These are phyloP conservation scores for Arabis alpina DNA, from an alignment of 345 rosid genomes.

Conservation along the genomic window DNA sequence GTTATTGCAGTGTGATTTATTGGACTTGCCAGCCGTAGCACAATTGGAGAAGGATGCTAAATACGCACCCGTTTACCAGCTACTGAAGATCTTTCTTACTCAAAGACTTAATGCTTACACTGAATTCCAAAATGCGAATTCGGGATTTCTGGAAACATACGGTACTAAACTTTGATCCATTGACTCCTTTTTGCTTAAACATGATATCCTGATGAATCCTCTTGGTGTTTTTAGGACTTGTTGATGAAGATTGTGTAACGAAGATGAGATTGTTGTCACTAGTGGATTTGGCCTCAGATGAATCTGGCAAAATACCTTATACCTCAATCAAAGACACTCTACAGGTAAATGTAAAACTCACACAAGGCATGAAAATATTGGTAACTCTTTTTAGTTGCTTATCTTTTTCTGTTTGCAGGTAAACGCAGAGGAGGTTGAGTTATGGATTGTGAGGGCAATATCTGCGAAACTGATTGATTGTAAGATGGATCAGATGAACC, in stretches of 20 bases:
- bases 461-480: conserved; percentile 77
- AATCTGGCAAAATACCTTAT: conserved; percentile 80
- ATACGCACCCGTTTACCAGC: conserved; percentile 73
- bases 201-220: neutral
- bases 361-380: neutral
- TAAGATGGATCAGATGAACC: conserved; percentile 97
- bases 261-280: conserved; percentile 94
- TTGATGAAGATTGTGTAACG: conserved; percentile 84
- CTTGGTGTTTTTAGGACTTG: conserved; percentile 59
- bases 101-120: conserved; percentile 76
- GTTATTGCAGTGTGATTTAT: conserved; percentile 79
- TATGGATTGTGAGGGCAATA: conserved; percentile 92
- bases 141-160: conserved; percentile 66
- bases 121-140: conserved; percentile 78
- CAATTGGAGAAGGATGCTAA: conserved; percentile 86
- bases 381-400: conserved; percentile 9
- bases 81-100: conserved; percentile 80
- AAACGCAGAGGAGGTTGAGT: conserved; percentile 76
- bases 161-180: conserved; percentile 47
- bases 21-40: conserved; percentile 85
- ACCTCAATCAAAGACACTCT: conserved; percentile 71
- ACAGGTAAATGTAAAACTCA: conserved; percentile 62
- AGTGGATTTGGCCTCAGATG: conserved; percentile 79
- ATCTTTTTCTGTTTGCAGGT: conserved; percentile 51
- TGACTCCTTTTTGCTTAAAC: conserved; percentile 2